Percentiles rank a stretch among this genome's conserved stretches.
Evolutionary conservation across 2,329 filamentous ascomycete species (phyloP).

Genomic region (Phoma sp.): DNA sequence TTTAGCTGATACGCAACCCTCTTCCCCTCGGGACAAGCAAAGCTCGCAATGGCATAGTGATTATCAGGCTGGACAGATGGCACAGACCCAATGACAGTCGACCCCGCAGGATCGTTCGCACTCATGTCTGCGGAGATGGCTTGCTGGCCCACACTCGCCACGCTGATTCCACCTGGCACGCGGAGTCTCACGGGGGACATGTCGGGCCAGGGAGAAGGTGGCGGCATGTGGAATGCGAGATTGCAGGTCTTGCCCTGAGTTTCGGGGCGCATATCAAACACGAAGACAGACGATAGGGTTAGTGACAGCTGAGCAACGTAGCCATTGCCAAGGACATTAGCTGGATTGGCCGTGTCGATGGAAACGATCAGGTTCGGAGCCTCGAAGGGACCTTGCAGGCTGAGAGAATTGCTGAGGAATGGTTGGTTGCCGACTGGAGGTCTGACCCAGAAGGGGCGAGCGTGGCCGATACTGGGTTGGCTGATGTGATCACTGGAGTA

Average conservation of each 20-base stretch:
- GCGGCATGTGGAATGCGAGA: slow-evolving; percentile 56
- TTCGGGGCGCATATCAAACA: slow-evolving; percentile 53
- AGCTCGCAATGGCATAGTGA: slow-evolving; percentile 29
- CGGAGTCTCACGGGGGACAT: slow-evolving; percentile 42
- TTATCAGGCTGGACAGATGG: slow-evolving; percentile 20
- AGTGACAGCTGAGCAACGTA: slow-evolving; percentile 51
- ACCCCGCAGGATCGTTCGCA: slow-evolving; percentile 13
- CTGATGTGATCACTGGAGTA: slow-evolving; percentile 10
- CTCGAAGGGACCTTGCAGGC: slow-evolving; percentile 44
- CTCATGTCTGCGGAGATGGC: slow-evolving; percentile 13
- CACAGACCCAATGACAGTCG: slow-evolving; percentile 21
- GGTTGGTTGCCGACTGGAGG: slow-evolving; percentile 12
- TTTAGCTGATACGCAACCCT: slow-evolving; percentile 33
- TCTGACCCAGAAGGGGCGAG: neutral
- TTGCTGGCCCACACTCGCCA: slow-evolving; percentile 31
- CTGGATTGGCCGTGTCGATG: slow-evolving; percentile 45
- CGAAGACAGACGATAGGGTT: slow-evolving; percentile 50
- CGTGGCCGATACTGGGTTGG: slow-evolving; percentile 2
- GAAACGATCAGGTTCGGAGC: slow-evolving; percentile 48
- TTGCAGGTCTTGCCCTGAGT: slow-evolving; percentile 54
- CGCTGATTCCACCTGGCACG: slow-evolving; percentile 44
- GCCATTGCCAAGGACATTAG: slow-evolving; percentile 48
- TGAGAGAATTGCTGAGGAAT: slow-evolving; percentile 18
- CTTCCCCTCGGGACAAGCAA: slow-evolving; percentile 33
- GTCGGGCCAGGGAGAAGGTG: slow-evolving; percentile 37